Percentiles rank a stretch among this genome's conserved stretches.
phyloP scores from a whole-genome alignment of 768 basidiomycete species.

The Cyclocybe cylindracea region DNA sequence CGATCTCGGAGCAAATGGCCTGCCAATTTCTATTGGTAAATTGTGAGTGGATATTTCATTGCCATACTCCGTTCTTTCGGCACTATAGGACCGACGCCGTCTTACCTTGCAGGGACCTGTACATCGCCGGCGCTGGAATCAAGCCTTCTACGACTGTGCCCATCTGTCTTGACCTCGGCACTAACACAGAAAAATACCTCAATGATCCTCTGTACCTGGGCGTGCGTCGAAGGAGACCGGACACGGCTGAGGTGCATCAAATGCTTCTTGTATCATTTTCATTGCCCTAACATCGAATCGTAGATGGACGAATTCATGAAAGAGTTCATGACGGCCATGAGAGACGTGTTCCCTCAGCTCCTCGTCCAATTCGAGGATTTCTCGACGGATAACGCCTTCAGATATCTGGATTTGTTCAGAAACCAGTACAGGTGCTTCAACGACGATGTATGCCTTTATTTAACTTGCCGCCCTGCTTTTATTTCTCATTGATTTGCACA shows the following conservation, averaged over 20 bases:
- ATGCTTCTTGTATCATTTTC: neutral
- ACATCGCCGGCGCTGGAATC: constrained; percentile 72
- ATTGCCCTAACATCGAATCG: constrained; percentile 1
- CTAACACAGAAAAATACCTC: constrained; percentile 66
- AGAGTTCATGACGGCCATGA: constrained; percentile 72
- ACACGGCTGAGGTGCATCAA: constrained; percentile 38
- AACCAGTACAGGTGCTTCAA: constrained; percentile 64
- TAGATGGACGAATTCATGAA: constrained; percentile 77
- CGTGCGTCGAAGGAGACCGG: constrained; percentile 55
- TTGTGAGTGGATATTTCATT: constrained; percentile 39
- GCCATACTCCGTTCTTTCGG: neutral
- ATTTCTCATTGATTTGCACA: constrained; percentile 5
- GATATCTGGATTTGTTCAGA: constrained; percentile 66
- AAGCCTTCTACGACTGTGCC: constrained; percentile 57
- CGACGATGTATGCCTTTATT: constrained; percentile 58
- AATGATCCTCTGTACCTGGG: constrained; percentile 80
- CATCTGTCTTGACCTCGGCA: constrained; percentile 75
- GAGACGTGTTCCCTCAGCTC: constrained; percentile 61
- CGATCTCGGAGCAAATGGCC: constrained; percentile 48
- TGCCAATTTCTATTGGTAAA: constrained; percentile 74
- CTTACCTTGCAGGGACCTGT: constrained; percentile 48
- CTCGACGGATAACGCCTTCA: constrained; percentile 78
- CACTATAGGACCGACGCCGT: neutral
- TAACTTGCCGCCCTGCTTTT: neutral
- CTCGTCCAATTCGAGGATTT: constrained; percentile 81